Conservation (phyloP, 2,329 filamentous ascomycete genomes). For the Cladosporium sp. region DNA sequence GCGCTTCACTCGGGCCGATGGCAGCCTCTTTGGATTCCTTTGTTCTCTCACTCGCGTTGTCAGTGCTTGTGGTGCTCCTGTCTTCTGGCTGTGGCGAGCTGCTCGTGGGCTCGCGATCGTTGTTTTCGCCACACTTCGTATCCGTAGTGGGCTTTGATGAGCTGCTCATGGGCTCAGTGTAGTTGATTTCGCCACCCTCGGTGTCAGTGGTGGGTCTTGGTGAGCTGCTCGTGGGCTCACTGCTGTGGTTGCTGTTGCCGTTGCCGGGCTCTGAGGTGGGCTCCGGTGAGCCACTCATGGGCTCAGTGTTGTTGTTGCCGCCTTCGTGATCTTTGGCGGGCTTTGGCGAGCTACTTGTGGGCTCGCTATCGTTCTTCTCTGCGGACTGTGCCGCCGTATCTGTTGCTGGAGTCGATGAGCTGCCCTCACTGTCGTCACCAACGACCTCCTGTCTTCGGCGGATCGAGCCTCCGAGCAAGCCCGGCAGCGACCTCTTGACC, state of each 20-base stretch:
- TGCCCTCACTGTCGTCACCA: background rate
- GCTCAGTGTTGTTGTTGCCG: background rate
- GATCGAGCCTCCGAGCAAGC: background rate
- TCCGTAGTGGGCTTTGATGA: background rate
- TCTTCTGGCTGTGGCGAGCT: background rate
- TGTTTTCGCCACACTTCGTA: background rate
- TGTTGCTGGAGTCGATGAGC: background rate
- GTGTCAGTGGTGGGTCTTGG: background rate
- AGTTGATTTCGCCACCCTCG: background rate
- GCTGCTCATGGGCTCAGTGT: background rate
- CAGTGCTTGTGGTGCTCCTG: background rate
- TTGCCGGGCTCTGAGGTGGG: background rate
- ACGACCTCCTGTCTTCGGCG: too few relatives aligned
- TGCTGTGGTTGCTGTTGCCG: background rate
- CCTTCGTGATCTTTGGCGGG: background rate
- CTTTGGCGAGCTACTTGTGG: background rate
- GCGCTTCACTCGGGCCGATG: background rate
- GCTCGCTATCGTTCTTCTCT: background rate
- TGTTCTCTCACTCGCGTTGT: background rate
- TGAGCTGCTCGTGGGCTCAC: background rate
- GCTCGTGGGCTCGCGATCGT: background rate
- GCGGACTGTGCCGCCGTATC: background rate
- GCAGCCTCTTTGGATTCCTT: background rate
- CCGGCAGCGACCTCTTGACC: background rate
- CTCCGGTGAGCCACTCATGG: background rate